These are phyloP conservation scores for Dothideomycetidae sp. DNA, from an alignment of 2,329 filamentous ascomycete species.

Conservation along the genomic window DNA sequence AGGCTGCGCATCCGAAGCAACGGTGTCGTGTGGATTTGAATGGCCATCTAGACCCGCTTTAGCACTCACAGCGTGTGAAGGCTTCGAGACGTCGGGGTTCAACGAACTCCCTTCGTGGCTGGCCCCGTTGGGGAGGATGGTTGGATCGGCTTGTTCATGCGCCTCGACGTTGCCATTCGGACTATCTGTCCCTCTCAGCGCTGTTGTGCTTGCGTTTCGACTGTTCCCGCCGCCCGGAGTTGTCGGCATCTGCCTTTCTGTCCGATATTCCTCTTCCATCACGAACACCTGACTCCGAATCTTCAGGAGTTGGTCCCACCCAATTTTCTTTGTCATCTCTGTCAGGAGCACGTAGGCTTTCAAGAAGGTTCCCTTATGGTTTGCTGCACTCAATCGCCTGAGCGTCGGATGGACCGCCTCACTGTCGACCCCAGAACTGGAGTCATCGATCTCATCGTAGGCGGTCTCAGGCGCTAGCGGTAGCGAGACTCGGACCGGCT, in stretches of 20 bases:
- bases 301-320: conserved; percentile 90
- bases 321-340: conserved; percentile 90
- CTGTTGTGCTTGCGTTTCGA: conserved; percentile 67
- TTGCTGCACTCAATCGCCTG: conserved; percentile 69
- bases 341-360: conserved; percentile 89
- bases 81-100: conserved; percentile 23
- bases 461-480: conserved; percentile 79
- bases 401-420: conserved; percentile 82
- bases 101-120: conserved; percentile 19
- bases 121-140: conserved; percentile 20
- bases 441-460: conserved; percentile 91
- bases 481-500: conserved; percentile 74
- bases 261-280: conserved; percentile 97
- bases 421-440: conserved; percentile 58
- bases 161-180: conserved; percentile 23
- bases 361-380: conserved; percentile 89
- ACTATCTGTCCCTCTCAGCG: conserved; percentile 54
- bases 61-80: conserved; percentile 20
- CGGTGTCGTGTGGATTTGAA: conserved; percentile 16
- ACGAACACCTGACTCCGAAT: conserved; percentile 96
- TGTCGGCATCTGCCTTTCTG: conserved; percentile 57
- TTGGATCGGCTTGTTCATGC: conserved; percentile 19
- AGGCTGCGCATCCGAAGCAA: conserved; percentile 42
- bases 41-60: conserved; percentile 20
- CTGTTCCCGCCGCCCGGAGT: conserved; percentile 34